A percentile compares a stretch with the other conserved stretches of the same genome.
phyloP scores from a whole-genome alignment of 1,139 yeast species.

The Zygoascus sp. region DNA sequence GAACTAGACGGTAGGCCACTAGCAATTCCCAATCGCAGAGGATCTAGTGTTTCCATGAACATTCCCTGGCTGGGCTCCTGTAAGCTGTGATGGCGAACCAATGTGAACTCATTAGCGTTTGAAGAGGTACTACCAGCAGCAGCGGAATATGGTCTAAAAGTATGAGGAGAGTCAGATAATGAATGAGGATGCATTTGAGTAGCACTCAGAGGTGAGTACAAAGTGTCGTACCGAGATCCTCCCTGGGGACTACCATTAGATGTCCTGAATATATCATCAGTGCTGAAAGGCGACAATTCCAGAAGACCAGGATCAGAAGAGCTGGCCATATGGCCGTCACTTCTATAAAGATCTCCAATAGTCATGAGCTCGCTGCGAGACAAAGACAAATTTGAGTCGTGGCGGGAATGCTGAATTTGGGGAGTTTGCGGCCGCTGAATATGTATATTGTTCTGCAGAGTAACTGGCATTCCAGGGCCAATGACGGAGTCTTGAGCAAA shows the following conservation, averaged over 20 bases:
- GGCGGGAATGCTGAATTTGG: conserved; percentile 1
- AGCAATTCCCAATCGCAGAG: background rate
- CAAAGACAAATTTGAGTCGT: background rate
- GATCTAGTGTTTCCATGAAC: conserved; percentile 3
- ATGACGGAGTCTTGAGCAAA: conserved; percentile 6
- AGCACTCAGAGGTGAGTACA: conserved; percentile 1
- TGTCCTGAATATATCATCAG: background rate
- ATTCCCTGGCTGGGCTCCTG: conserved; percentile 1
- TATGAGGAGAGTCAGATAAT: conserved; percentile 1
- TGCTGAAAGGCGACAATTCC: conserved; percentile 2
- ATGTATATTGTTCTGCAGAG: background rate
- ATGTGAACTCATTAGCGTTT: conserved; percentile 1
- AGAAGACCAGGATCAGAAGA: background rate
- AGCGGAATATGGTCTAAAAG: conserved; percentile 1
- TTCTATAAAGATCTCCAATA: conserved; percentile 2
- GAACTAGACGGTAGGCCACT: background rate
- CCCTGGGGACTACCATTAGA: background rate
- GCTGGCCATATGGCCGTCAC: background rate
- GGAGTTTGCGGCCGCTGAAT: conserved; percentile 3
- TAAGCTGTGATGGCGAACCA: background rate
- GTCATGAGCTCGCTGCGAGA: conserved; percentile 5
- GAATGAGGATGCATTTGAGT: conserved; percentile 2
- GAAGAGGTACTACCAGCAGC: conserved; percentile 6
- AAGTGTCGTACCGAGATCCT: background rate
- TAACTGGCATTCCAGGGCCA: background rate